A percentile compares a stretch with the other conserved stretches of the same genome.
Evolutionary conservation across 208 protist species (phyloP).

Genomic region (Leishmania martiniquensis): DNA sequence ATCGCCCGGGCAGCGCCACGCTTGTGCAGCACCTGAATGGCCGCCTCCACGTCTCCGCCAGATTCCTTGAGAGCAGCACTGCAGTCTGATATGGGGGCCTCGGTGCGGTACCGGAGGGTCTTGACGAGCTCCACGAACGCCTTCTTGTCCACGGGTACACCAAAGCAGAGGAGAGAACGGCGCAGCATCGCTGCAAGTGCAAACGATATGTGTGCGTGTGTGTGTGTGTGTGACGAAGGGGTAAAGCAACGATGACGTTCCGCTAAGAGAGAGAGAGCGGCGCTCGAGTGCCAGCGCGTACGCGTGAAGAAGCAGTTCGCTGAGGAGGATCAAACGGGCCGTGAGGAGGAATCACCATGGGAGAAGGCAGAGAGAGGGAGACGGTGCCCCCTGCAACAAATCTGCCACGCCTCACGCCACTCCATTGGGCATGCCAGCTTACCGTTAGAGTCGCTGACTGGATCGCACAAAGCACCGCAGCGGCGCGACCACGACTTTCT

Average conservation of each 20-base stretch:
- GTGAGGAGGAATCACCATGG: background rate
- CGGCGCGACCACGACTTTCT: background rate
- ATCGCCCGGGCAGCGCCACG: conserved; percentile 80
- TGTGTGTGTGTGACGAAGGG: background rate
- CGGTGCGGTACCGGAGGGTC: conserved; percentile 87
- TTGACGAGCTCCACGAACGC: conserved; percentile 88
- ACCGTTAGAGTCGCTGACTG: background rate
- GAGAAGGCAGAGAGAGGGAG: background rate
- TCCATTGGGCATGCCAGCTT: background rate
- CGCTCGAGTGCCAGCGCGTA: background rate
- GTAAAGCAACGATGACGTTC: background rate
- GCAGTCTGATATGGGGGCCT: conserved; percentile 91
- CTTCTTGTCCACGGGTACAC: conserved; percentile 56
- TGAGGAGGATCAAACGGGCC: background rate
- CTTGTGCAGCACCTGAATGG: conserved; percentile 78
- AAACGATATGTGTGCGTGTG: background rate
- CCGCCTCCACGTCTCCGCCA: conserved; percentile 70
- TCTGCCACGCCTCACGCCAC: background rate
- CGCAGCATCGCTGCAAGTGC: conserved; percentile 43
- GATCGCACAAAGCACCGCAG: background rate
- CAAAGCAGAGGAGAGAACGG: conserved; percentile 29
- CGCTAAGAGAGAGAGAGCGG: background rate
- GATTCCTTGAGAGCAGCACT: conserved; percentile 82
- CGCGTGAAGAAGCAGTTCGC: background rate
- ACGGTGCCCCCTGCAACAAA: background rate